phyloP scores from a whole-genome alignment of 2,329 filamentous ascomycete genomes.

The Monilinia aucupariae region DNA sequence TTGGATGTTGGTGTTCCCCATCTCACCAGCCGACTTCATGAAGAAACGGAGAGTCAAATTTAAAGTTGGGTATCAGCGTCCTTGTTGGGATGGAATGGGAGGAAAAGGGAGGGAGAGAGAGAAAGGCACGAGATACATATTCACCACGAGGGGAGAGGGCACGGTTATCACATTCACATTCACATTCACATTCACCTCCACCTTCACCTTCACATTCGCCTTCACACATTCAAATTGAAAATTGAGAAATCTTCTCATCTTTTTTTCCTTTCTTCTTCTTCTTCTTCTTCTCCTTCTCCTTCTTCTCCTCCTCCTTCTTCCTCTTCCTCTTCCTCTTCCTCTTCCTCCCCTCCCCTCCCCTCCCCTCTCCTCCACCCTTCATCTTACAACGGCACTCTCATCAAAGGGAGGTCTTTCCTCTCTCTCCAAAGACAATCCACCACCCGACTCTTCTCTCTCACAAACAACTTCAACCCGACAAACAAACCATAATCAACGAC shows the following conservation, averaged over 20 bases:
- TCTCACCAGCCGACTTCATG: slow-evolving; percentile 7
- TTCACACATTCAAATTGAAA: background rate
- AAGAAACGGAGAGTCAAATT: slow-evolving; percentile 14
- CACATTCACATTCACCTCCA: no score
- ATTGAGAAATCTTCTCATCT: background rate
- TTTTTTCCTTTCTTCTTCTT: background rate
- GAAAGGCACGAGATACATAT: background rate
- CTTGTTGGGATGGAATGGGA: background rate
- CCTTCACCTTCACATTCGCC: no score
- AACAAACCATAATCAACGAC: background rate
- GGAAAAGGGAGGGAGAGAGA: background rate
- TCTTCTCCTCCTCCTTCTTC: no score
- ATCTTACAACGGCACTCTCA: no score
- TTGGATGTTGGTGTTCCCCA: slow-evolving; percentile 11
- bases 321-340: no score
- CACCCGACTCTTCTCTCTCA: background rate
- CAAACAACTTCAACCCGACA: no score
- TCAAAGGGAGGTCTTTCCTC: no score
- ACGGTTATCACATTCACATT: background rate
- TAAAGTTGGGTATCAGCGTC: slow-evolving; percentile 14
- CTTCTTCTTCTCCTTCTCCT: background rate
- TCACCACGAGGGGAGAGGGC: background rate
- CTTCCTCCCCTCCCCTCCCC: background rate
- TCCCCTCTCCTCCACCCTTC: background rate
- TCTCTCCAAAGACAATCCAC: no score